Conservation (phyloP, 352 stramenopile species). For the Phytophthora aleatoria region DNA sequence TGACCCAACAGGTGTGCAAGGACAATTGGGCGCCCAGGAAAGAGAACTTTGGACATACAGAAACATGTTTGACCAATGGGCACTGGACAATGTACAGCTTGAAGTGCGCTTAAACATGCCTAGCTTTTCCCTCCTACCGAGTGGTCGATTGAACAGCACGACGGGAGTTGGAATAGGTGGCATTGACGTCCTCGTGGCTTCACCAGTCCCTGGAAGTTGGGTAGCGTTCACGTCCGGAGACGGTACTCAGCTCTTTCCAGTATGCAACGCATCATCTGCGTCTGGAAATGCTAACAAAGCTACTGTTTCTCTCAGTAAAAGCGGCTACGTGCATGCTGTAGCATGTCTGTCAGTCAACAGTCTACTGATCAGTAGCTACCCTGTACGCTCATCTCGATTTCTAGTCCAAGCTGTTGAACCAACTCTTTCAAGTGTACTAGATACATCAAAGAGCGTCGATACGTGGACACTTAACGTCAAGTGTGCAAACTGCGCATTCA, state of each 20-base stretch:
- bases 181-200: constrained; percentile 41
- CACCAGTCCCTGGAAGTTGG: constrained; percentile 51
- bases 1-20: constrained; percentile 45
- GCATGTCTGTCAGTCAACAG: constrained; percentile 44
- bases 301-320: constrained; percentile 31
- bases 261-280: constrained; percentile 25
- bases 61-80: constrained; percentile 83
- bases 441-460: constrained; percentile 39
- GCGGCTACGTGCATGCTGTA: constrained; percentile 61
- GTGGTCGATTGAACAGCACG: constrained; percentile 7
- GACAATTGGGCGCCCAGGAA: constrained; percentile 40
- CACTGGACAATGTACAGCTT: constrained; percentile 59
- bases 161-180: constrained; percentile 22
- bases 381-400: constrained; percentile 45
- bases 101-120: constrained; percentile 61
- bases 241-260: constrained; percentile 62
- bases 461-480: constrained; percentile 41
- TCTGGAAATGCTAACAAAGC: constrained; percentile 11
- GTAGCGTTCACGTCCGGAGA: constrained; percentile 51
- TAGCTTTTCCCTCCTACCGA: constrained; percentile 28
- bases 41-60: constrained; percentile 61
- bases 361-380: constrained; percentile 53
- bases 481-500: constrained; percentile 50
- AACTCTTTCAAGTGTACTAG: constrained; percentile 35
- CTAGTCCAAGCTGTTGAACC: constrained; percentile 49